These are phyloP conservation scores for Solanum corneliomulleri DNA, from an alignment of 257 asterid species.

Conservation along the genomic window DNA sequence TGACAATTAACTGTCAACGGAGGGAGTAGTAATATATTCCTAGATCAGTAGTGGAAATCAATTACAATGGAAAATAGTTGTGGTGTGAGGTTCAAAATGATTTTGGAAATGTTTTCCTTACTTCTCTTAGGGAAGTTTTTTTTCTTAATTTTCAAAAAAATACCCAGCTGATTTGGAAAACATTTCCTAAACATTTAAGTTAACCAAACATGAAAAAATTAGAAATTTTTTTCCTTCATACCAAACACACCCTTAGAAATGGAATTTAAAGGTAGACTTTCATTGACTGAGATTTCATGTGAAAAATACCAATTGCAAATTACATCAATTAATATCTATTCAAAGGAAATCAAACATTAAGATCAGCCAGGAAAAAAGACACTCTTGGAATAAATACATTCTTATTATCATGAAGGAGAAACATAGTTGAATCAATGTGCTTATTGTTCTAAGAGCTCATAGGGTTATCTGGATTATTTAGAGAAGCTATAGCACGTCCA, in stretches of 20 bases:
- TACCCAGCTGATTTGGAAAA: too few relatives aligned
- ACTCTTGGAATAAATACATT: not conserved
- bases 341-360: not conserved
- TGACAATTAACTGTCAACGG: too few relatives aligned
- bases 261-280: not conserved
- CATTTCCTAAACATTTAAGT: too few relatives aligned
- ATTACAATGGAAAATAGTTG: too few relatives aligned
- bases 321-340: not conserved
- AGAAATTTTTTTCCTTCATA: too few relatives aligned
- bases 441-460: constrained; percentile 21
- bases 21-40: too few relatives aligned
- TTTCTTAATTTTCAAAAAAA: too few relatives aligned
- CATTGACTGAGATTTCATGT: not conserved
- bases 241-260: not conserved
- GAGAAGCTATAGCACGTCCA: constrained; percentile 49
- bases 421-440: not conserved
- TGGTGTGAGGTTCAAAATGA: too few relatives aligned
- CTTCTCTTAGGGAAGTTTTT: too few relatives aligned
- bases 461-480: constrained; percentile 53
- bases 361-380: not conserved
- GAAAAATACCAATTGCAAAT: not conserved
- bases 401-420: not conserved
- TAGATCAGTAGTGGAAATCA: too few relatives aligned
- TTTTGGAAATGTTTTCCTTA: too few relatives aligned
- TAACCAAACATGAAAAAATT: too few relatives aligned